A percentile compares a stretch with the other conserved stretches of the same genome.
These are phyloP conservation scores for Clonostachys chloroleuca DNA, from an alignment of 2,329 filamentous ascomycete species.

Conservation along the genomic window DNA sequence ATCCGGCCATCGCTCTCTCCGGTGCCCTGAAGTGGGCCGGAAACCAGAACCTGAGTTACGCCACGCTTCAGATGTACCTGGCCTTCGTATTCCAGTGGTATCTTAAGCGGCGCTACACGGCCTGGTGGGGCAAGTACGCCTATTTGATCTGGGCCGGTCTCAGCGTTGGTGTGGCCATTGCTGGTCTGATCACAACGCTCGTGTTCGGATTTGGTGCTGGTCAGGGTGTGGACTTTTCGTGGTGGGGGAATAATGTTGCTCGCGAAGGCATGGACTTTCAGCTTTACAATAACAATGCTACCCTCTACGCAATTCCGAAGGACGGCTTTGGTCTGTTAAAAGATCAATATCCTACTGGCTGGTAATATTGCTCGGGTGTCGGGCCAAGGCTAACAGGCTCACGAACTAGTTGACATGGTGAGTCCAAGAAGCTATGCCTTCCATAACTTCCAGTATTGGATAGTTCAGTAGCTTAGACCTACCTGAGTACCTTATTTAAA, in stretches of 20 bases:
- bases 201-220: conserved; percentile 12
- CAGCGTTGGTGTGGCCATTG: conserved; percentile 9
- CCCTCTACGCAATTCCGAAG: conserved; percentile 5
- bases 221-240: conserved; percentile 2
- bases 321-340: conserved; percentile 7
- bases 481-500: too few relatives aligned
- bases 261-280: conserved; percentile 9
- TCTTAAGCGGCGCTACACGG: conserved; percentile 15
- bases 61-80: conserved; percentile 18
- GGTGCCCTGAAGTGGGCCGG: conserved; percentile 19
- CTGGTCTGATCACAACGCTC: conserved; percentile 7
- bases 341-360: conserved; percentile 7
- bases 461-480: too few relatives aligned
- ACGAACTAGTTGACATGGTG: too few relatives aligned
- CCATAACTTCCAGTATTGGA: too few relatives aligned
- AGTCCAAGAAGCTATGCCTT: too few relatives aligned
- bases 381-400: too few relatives aligned
- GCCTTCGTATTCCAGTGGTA: conserved; percentile 18
- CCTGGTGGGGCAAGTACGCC: conserved; percentile 19
- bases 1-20: conserved; percentile 32
- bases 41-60: conserved; percentile 19
- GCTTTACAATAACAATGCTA: conserved; percentile 9
- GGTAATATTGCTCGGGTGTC: conserved; percentile 1
- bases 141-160: conserved; percentile 16
- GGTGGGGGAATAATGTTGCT: conserved; percentile 7